phyloP scores from a whole-genome alignment of 495 filamentous ascomycete species.

The Pseudoneurospora amorphoporcata region DNA sequence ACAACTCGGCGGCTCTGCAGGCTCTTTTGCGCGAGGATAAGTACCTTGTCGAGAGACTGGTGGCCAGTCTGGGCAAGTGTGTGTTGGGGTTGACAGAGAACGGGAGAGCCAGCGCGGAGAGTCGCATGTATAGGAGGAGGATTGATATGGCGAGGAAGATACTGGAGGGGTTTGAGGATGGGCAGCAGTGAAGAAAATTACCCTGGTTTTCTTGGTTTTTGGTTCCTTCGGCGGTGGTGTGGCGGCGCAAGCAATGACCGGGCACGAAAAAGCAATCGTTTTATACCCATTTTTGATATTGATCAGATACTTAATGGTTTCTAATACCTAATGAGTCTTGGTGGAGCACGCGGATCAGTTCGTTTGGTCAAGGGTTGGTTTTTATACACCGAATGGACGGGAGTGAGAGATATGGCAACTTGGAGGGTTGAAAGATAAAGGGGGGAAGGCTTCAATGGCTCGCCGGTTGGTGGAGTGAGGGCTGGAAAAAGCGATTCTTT shows the following conservation, averaged over 20 bases:
- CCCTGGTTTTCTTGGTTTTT: not conserved
- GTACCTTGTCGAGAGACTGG: constrained; percentile 63
- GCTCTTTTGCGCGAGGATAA: constrained; percentile 57
- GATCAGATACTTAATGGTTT: not conserved
- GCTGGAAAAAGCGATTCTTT: no score
- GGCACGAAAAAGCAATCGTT: not conserved
- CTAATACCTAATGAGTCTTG: not conserved
- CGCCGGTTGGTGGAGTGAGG: not conserved
- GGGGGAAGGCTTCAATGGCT: not conserved
- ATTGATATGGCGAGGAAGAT: constrained; percentile 63
- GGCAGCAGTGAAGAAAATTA: not conserved
- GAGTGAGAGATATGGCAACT: not conserved
- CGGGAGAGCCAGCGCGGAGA: constrained; percentile 48
- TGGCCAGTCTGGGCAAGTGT: constrained; percentile 63
- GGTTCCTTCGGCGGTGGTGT: not conserved
- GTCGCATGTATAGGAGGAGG: constrained; percentile 51
- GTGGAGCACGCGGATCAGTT: not conserved
- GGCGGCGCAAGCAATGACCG: not conserved
- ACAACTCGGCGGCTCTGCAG: constrained; percentile 27
- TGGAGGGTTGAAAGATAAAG: not conserved
- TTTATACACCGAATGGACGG: not conserved
- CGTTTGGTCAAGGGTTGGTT: not conserved
- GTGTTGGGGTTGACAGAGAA: constrained; percentile 56
- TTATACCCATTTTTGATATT: not conserved
- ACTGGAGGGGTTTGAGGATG: constrained; percentile 48